A percentile compares a stretch with the other conserved stretches of the same genome.
Evolutionary conservation across 2,329 filamentous ascomycete genomes (phyloP).

Genomic region (Hawksworthiomyces lignivorus): DNA sequence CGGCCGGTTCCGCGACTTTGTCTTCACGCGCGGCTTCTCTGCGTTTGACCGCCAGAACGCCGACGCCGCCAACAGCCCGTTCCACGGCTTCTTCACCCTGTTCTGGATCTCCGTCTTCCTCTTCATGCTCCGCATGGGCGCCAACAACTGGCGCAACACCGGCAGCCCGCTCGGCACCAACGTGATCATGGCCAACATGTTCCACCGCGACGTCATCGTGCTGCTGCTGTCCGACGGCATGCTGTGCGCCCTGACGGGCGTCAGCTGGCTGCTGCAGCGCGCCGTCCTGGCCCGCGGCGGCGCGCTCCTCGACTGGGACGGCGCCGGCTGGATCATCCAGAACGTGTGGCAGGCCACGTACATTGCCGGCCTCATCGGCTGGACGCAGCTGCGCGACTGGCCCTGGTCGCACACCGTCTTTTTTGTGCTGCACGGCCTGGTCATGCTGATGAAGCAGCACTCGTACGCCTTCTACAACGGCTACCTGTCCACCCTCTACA

Average conservation of each 20-base stretch:
- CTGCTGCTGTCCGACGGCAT: slow-evolving; percentile 57
- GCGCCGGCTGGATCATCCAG: slow-evolving; percentile 65
- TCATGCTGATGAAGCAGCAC: slow-evolving; percentile 80
- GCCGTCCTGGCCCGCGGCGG: slow-evolving; percentile 48
- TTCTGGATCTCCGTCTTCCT: slow-evolving; percentile 68
- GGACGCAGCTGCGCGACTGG: slow-evolving; percentile 66
- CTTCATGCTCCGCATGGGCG: slow-evolving; percentile 58
- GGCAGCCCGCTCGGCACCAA: slow-evolving; percentile 63
- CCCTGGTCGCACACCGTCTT: slow-evolving; percentile 78
- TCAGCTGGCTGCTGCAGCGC: slow-evolving; percentile 59
- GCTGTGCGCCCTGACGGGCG: slow-evolving; percentile 58
- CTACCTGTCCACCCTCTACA: slow-evolving; percentile 55
- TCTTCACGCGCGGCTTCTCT: slow-evolving; percentile 67
- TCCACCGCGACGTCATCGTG: slow-evolving; percentile 43
- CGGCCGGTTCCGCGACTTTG: slow-evolving; percentile 43
- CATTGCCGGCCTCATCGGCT: slow-evolving; percentile 52
- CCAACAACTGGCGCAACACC: slow-evolving; percentile 59
- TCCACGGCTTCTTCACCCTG: slow-evolving; percentile 71
- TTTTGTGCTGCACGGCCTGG: slow-evolving; percentile 64
- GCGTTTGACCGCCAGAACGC: slow-evolving; percentile 68
- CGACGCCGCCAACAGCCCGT: slow-evolving; percentile 56
- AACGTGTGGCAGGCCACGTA: slow-evolving; percentile 65
- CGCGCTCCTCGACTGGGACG: slow-evolving; percentile 56
- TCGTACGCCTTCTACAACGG: slow-evolving; percentile 75
- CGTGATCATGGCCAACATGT: slow-evolving; percentile 66